Conservation (phyloP, 257 asterid genomes). For the Lavandula angustifolia region DNA sequence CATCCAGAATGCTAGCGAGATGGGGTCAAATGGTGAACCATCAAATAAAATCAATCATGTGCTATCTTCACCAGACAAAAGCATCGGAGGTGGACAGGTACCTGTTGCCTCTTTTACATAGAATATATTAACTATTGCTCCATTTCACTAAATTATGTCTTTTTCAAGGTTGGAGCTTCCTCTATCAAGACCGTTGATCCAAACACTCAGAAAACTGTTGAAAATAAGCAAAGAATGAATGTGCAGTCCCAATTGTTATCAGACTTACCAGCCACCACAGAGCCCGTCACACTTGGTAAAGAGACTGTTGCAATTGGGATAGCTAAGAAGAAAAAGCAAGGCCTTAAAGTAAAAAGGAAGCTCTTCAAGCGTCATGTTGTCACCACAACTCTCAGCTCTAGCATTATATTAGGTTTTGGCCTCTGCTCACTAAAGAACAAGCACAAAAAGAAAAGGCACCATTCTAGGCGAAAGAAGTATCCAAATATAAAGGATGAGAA, state of each 20-base stretch:
- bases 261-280: constrained; percentile 21
- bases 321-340: constrained; percentile 29
- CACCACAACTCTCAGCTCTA: constrained; percentile 54
- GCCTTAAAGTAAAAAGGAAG: constrained; percentile 44
- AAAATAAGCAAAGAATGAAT: constrained; percentile 27
- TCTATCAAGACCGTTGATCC: constrained; percentile 32
- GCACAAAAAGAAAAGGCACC: constrained; percentile 38
- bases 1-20: constrained; percentile 35
- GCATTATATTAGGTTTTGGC: constrained; percentile 56
- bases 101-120: constrained; percentile 23
- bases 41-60: constrained; percentile 4
- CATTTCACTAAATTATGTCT: constrained; percentile 17
- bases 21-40: constrained; percentile 28
- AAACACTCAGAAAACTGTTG: constrained; percentile 28
- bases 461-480: constrained; percentile 31
- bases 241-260: constrained; percentile 16
- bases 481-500: constrained; percentile 31
- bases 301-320: constrained; percentile 20
- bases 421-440: constrained; percentile 51
- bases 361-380: constrained; percentile 43
- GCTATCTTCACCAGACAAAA: constrained; percentile 14
- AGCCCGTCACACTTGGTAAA: constrained; percentile 8
- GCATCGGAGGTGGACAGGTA: constrained; percentile 37
- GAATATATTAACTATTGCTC: background rate
- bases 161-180: constrained; percentile 45